Base-by-base conservation (phyloP, 495 filamentous ascomycete species). In the Aspergillus leporis region DNA sequence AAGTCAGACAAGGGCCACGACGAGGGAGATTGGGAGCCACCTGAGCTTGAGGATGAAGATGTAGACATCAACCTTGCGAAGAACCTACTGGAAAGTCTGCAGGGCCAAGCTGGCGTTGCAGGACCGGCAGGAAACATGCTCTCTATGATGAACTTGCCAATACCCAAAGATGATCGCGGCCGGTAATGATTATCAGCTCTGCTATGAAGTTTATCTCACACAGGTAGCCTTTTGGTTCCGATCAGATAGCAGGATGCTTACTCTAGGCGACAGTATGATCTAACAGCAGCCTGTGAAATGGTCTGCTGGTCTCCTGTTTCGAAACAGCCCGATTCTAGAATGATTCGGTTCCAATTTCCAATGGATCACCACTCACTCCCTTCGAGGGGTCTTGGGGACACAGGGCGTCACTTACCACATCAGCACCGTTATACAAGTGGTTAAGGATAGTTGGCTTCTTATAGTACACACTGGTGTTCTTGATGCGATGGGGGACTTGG, bases 51-150 rank as follows among this genome's bases (percentile, higher is more conserved):
- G 16, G 87, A 87, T 56, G 80, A 92, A 12, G 81, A 93, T 58
- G 83, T 91, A 45, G 91, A 97, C 64, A 89, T 90, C 67, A 92
- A 93, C 51, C 82, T 98, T 5, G 93, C 90, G 36, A 91, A 90
- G 68, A 97, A 97, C 66, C 71, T 97, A 22, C 76, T 97, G n/a
- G 90, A 96, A 74, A 90, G 88, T 66, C 91, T 98, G 66, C 94
- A 96, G 63, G 86, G 87, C 28, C 93, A 97, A 68, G 90, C 77
- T 5, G 93, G 93, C 38, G 81, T 88, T 73, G 78, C 92, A 13
- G 93, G 93, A 0, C 93, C 93, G 2, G 88, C 87, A 4, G 87
- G 93, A 1, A 97, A 96, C 69, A 70, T 98, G 57, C 78, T 98
- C 62, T 87, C 86, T 4, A 81, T 92, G 79, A 87, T 97, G 90